A percentile compares a stretch with the other conserved stretches of the same genome.
Evolutionary conservation across 352 stramenopile species (phyloP).

Genomic region (Phytophthora nicotianae): DNA sequence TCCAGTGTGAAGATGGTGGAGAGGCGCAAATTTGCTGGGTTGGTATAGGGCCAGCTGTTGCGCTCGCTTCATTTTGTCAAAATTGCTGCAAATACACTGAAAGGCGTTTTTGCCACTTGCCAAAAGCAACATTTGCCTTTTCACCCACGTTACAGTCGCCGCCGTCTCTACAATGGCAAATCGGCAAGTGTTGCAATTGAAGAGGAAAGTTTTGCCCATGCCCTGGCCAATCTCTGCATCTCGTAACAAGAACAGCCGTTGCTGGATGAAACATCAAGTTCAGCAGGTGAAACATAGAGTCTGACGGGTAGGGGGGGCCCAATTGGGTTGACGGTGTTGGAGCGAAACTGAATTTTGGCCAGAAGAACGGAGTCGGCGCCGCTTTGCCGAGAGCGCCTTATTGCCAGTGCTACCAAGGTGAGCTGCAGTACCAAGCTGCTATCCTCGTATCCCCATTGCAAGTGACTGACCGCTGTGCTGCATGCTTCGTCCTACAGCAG

Average conservation of each 20-base stretch:
- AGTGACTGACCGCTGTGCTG: not conserved
- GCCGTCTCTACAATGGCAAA: slow-evolving; percentile 14
- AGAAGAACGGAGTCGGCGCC: slow-evolving; percentile 17
- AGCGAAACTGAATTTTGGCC: slow-evolving; percentile 39
- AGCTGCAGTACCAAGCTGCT: not conserved
- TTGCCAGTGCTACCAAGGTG: slow-evolving; percentile 8
- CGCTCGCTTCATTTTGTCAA: slow-evolving; percentile 17
- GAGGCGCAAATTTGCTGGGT: slow-evolving; percentile 16
- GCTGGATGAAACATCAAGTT: slow-evolving; percentile 21
- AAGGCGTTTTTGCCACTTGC: not conserved
- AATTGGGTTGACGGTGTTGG: slow-evolving; percentile 33
- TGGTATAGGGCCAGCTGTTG: slow-evolving; percentile 26
- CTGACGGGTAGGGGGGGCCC: slow-evolving; percentile 15
- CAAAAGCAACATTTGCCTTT: not conserved
- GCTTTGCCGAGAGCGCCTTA: slow-evolving; percentile 3
- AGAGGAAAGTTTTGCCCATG: slow-evolving; percentile 11
- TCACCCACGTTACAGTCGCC: not conserved
- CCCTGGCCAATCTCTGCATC: slow-evolving; percentile 24
- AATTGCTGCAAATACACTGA: not conserved
- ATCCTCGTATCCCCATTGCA: not conserved
- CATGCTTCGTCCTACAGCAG: slow-evolving; percentile 7
- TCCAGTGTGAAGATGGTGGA: slow-evolving; percentile 31
- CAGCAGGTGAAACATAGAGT: slow-evolving; percentile 10
- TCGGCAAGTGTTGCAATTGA: slow-evolving; percentile 13
- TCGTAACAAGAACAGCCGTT: slow-evolving; percentile 16